phyloP scores from a whole-genome alignment of 83 land plant species.

The Isoetes engelmannii region DNA sequence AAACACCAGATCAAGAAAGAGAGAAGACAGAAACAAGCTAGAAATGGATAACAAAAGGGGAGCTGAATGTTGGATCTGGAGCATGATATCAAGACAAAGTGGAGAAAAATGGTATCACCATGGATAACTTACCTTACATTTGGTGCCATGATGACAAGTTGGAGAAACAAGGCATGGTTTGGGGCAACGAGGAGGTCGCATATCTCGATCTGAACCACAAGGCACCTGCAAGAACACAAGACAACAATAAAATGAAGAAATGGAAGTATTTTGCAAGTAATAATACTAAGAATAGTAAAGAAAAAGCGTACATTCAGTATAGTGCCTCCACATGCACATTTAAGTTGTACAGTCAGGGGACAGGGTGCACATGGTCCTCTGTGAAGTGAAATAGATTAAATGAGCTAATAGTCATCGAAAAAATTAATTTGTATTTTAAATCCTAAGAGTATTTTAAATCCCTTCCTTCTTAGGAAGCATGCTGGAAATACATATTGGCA shows the following conservation, averaged over 20 bases:
- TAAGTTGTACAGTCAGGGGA: slow-evolving; percentile 71
- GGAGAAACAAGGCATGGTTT: slow-evolving; percentile 53
- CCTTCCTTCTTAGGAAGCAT: too few relatives aligned
- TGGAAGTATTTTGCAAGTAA: too few relatives aligned
- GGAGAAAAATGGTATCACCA: too few relatives aligned
- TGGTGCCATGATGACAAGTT: slow-evolving; percentile 53
- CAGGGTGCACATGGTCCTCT: slow-evolving; percentile 97
- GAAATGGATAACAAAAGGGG: too few relatives aligned
- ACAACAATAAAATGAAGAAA: not conserved
- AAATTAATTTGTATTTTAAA: too few relatives aligned
- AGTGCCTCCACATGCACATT: slow-evolving; percentile 80
- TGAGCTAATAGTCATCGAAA: too few relatives aligned
- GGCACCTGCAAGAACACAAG: slow-evolving; percentile 58
- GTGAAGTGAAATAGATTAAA: slow-evolving; percentile 6
- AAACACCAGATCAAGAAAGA: too few relatives aligned
- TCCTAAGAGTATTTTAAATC: too few relatives aligned
- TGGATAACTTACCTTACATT: slow-evolving; percentile 44
- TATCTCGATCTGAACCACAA: slow-evolving; percentile 78
- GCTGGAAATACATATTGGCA: not conserved
- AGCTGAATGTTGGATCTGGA: too few relatives aligned
- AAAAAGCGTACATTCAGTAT: slow-evolving; percentile 52
- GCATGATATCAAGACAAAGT: too few relatives aligned
- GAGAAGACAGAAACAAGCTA: too few relatives aligned
- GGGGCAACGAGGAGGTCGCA: slow-evolving; percentile 78
- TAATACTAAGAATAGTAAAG: too few relatives aligned